These are phyloP conservation scores for Yamadazyma friedrichii DNA, from an alignment of 1,139 yeast species.

Conservation along the genomic window DNA sequence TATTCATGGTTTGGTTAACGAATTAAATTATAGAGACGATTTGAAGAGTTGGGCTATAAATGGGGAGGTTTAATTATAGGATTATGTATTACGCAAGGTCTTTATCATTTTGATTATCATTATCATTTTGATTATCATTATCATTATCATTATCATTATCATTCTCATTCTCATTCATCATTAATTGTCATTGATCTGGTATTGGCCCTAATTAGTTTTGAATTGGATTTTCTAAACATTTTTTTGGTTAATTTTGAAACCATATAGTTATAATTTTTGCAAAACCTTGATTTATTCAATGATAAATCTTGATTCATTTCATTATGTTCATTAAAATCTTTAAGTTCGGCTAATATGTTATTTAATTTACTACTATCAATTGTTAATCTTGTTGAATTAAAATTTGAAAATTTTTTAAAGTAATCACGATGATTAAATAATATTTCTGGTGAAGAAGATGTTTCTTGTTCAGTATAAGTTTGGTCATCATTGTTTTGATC, in stretches of 20 bases:
- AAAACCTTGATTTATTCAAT: not conserved
- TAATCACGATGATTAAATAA: not conserved
- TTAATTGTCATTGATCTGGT: too few species aligned
- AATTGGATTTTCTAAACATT: too few species aligned
- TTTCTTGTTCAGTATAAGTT: too few species aligned
- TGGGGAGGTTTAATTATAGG: constrained; percentile 1
- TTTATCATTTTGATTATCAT: too few species aligned
- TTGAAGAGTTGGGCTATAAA: constrained; percentile 45
- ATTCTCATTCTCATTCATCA: too few species aligned
- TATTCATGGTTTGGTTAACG: constrained; percentile 44
- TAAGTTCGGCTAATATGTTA: constrained; percentile 7
- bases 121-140: too few species aligned
- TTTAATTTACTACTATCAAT: constrained; percentile 8
- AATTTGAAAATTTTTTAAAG: not conserved
- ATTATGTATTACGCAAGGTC: too few species aligned
- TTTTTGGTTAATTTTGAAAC: constrained; percentile 2
- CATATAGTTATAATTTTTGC: constrained; percentile 2
- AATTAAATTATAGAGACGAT: constrained; percentile 39
- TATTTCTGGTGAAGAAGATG: too few species aligned
- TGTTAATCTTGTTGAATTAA: not conserved
- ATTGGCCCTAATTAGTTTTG: too few species aligned
- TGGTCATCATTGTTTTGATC: too few species aligned
- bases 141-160: too few species aligned
- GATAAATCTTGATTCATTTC: constrained; percentile 3
- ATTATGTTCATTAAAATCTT: constrained; percentile 3